Percentiles rank a stretch among this genome's conserved stretches.
phyloP scores from a whole-genome alignment of 495 filamentous ascomycete species.

The Alectoria sarmentosa region DNA sequence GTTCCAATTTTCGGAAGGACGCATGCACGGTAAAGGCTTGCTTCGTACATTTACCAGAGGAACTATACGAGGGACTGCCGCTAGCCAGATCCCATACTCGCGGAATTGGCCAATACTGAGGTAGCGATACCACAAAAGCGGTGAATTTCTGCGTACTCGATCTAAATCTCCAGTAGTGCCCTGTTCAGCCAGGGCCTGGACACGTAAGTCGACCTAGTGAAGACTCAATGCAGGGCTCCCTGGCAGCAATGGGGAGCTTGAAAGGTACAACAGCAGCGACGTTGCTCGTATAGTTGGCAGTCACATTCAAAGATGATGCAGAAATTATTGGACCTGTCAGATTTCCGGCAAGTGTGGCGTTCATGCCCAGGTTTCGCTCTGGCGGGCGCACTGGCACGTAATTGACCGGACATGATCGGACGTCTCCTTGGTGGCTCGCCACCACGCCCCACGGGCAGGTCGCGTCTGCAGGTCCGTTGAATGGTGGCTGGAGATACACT shows the following conservation, averaged over 20 bases:
- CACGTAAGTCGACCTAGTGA: background rate
- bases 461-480: background rate
- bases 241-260: background rate
- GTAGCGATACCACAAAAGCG: background rate
- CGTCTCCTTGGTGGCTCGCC: conserved; percentile 8
- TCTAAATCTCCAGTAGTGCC: background rate
- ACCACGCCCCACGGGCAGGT: conserved; percentile 12
- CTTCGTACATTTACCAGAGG: background rate
- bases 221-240: background rate
- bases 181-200: background rate
- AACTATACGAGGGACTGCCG: background rate
- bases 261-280: background rate
- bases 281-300: background rate
- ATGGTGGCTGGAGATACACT: conserved; percentile 10
- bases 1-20: background rate
- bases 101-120: background rate
- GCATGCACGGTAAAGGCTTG: background rate
- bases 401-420: conserved; percentile 5
- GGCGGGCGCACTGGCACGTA: conserved; percentile 6
- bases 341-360: background rate
- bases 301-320: background rate
- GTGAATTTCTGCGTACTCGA: background rate
- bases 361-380: background rate
- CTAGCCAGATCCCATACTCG: background rate
- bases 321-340: background rate